Conservation (phyloP, 306 rosid species). For the Begonia fuchsioides region DNA sequence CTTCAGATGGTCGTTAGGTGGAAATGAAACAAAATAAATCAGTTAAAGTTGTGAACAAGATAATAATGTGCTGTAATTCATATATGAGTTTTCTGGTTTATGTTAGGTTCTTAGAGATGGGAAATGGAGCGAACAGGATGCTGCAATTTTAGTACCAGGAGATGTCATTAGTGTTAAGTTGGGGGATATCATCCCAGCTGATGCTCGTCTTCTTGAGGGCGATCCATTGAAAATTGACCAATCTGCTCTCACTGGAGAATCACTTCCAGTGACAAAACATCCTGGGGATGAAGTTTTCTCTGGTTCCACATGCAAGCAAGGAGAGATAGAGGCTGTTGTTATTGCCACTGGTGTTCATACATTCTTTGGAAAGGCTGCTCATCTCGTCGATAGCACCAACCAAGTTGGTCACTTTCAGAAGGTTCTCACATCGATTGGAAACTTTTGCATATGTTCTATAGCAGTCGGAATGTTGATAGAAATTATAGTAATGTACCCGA, state of each 20-base stretch:
- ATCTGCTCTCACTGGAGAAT: constrained; percentile 95
- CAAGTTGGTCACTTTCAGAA: constrained; percentile 99
- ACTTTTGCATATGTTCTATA: constrained; percentile 92
- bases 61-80: constrained; percentile 4
- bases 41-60: too few relatives aligned
- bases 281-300: constrained; percentile 98
- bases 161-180: constrained; percentile 86
- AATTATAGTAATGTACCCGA: constrained; percentile 90
- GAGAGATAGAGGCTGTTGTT: constrained; percentile 92
- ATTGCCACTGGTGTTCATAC: constrained; percentile 99
- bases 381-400: constrained; percentile 92
- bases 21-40: too few relatives aligned
- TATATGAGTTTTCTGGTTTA: not conserved
- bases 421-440: constrained; percentile 89
- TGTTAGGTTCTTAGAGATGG: constrained; percentile 87
- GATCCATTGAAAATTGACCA: constrained; percentile 90
- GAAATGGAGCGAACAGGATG: constrained; percentile 82
- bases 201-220: constrained; percentile 99
- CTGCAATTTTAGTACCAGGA: constrained; percentile 90
- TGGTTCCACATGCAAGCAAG: constrained; percentile 97
- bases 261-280: constrained; percentile 78
- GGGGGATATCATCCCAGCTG: constrained; percentile 95
- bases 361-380: constrained; percentile 97
- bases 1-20: too few relatives aligned
- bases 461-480: constrained; percentile 83